phyloP scores from a whole-genome alignment of 2,329 filamentous ascomycete genomes.

The Fusarium veterinarium region DNA sequence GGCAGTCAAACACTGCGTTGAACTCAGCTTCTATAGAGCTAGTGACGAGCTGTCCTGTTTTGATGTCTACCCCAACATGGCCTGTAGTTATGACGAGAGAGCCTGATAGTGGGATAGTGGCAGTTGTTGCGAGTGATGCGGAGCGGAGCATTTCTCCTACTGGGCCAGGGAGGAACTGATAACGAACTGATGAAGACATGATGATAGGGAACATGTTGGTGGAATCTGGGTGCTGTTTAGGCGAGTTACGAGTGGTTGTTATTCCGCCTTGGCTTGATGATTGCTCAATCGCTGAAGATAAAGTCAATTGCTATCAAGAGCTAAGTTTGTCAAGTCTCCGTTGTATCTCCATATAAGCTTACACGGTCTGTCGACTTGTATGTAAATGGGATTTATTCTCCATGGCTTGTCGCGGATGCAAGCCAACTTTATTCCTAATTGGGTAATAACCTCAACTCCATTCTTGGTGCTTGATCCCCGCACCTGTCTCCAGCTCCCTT shows the following conservation, averaged over 20 bases:
- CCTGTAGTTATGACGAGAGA: neutral
- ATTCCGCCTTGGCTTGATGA: neutral
- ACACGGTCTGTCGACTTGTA: neutral
- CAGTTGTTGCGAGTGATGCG: neutral
- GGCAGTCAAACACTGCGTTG: neutral
- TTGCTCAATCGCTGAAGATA: neutral
- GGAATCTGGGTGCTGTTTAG: neutral
- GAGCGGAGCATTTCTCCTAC: neutral
- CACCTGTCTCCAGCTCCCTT: neutral
- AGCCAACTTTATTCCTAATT: neutral
- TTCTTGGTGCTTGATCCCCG: neutral
- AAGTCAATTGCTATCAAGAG: fast-evolving
- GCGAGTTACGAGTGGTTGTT: neutral
- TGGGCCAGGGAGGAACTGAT: neutral
- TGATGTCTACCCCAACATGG: neutral
- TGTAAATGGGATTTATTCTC: neutral
- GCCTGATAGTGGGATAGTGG: neutral
- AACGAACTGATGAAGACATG: neutral
- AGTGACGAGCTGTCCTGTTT: neutral
- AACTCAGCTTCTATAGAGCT: neutral
- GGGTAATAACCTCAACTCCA: neutral
- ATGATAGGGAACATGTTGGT: neutral
- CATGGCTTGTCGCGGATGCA: neutral
- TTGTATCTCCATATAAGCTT: neutral
- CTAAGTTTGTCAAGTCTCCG: neutral